Conservation (phyloP, 2,329 filamentous ascomycete genomes). For the Hypoxylon sp. region DNA sequence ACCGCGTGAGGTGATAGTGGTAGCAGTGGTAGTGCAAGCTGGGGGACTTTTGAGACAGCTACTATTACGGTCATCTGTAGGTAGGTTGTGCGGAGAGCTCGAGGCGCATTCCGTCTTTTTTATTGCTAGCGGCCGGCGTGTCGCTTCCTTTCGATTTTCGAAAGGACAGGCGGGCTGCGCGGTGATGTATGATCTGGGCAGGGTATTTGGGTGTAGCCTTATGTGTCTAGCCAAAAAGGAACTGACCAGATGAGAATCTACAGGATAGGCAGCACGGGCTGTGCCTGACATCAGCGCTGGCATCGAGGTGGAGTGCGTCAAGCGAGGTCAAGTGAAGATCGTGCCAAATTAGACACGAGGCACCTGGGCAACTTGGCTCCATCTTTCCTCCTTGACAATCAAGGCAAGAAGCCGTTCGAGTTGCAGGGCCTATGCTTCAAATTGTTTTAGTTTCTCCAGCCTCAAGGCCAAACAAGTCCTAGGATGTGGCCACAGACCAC, state of each 20-base stretch:
- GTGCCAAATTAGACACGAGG: constrained; percentile 44
- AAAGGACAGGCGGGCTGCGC: constrained; percentile 41
- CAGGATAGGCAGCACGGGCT: constrained; percentile 39
- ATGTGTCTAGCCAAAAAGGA: constrained; percentile 42
- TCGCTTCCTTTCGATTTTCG: constrained; percentile 37
- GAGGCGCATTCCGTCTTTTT: constrained; percentile 49
- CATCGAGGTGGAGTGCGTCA: constrained; percentile 42
- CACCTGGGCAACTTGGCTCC: constrained; percentile 41
- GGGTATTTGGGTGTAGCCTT: constrained; percentile 50
- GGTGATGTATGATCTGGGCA: constrained; percentile 45
- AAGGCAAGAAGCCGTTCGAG: constrained; percentile 55
- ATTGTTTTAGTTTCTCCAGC: constrained; percentile 48
- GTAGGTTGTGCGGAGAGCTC: constrained; percentile 45
- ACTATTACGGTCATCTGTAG: constrained; percentile 49
- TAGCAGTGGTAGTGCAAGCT: constrained; percentile 52
- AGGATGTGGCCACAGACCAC: constrained; percentile 39
- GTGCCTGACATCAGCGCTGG: constrained; percentile 43
- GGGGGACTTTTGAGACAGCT: constrained; percentile 52
- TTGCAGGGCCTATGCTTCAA: constrained; percentile 52
- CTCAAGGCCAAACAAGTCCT: constrained; percentile 47
- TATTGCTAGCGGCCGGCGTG: constrained; percentile 43
- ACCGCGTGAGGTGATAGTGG: constrained; percentile 45
- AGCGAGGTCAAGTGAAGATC: constrained; percentile 44
- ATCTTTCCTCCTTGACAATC: constrained; percentile 48
- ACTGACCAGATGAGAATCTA: constrained; percentile 38